Conservation (phyloP, 768 basidiomycete genomes). For the Lentinula detonsa region DNA sequence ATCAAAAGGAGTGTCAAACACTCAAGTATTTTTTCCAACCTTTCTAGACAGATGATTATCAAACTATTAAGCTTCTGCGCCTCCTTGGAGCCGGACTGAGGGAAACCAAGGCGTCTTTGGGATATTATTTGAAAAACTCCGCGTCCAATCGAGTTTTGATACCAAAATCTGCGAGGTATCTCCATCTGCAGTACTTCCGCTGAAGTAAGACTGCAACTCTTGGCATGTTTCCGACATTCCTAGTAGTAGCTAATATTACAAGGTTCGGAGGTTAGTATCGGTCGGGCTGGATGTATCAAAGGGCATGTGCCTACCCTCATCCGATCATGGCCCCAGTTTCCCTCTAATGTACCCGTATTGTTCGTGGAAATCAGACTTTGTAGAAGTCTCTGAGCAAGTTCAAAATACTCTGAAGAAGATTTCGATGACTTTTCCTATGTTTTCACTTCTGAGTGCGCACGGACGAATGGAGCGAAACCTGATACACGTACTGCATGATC, state of each 20-base stretch:
- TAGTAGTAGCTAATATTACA: neutral
- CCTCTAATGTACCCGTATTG: neutral
- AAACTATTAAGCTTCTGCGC: neutral
- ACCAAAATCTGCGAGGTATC: neutral
- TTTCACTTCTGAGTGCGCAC: neutral
- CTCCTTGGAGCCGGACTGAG: neutral
- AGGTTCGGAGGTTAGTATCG: neutral
- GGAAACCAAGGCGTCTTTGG: slow-evolving; percentile 4
- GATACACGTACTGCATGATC: neutral
- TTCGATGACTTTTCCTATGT: neutral
- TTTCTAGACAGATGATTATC: too few relatives aligned
- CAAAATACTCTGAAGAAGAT: neutral
- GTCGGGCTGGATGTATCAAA: neutral
- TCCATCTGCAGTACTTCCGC: neutral
- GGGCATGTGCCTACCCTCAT: neutral
- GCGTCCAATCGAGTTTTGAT: neutral
- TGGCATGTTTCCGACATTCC: neutral
- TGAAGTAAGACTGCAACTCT: neutral
- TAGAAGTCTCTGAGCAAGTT: neutral
- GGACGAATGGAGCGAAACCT: neutral
- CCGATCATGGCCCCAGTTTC: neutral
- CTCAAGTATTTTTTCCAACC: too few relatives aligned
- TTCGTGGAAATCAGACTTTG: neutral
- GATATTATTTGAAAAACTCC: neutral
- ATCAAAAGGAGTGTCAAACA: too few relatives aligned